These are phyloP conservation scores for Sabuloglossum arenarium DNA, from an alignment of 495 filamentous ascomycete genomes.

Conservation along the genomic window DNA sequence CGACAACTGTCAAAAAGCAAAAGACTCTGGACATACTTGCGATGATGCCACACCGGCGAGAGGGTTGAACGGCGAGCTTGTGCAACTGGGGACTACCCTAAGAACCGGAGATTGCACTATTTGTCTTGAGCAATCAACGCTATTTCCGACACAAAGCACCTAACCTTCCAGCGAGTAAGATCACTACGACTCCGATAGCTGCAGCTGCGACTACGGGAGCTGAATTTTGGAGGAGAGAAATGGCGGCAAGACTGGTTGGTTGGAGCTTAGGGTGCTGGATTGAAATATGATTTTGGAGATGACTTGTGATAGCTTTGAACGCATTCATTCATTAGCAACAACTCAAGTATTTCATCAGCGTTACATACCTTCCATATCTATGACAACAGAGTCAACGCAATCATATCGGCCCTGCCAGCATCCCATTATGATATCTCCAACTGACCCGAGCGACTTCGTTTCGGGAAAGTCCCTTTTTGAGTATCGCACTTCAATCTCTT, in stretches of 20 bases:
- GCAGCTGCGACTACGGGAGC: background rate
- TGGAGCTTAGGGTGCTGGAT: background rate
- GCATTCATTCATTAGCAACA: background rate
- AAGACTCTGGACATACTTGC: background rate
- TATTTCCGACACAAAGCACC: background rate
- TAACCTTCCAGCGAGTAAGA: no score
- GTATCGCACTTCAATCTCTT: background rate
- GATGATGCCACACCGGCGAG: background rate
- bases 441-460: background rate
- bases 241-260: background rate
- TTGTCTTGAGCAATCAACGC: background rate
- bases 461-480: background rate
- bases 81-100: background rate
- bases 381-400: background rate
- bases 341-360: background rate
- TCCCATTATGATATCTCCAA: conserved; percentile 1
- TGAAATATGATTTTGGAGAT: background rate
- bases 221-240: background rate
- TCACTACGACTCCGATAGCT: background rate
- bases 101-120: background rate
- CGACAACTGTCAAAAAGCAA: background rate
- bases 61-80: background rate
- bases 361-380: background rate
- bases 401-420: background rate
- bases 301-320: background rate